Evolutionary conservation across 306 rosid species (phyloP), one percentile per base, ranked within the genome.

Genomic region (Argentina anserina): DNA sequence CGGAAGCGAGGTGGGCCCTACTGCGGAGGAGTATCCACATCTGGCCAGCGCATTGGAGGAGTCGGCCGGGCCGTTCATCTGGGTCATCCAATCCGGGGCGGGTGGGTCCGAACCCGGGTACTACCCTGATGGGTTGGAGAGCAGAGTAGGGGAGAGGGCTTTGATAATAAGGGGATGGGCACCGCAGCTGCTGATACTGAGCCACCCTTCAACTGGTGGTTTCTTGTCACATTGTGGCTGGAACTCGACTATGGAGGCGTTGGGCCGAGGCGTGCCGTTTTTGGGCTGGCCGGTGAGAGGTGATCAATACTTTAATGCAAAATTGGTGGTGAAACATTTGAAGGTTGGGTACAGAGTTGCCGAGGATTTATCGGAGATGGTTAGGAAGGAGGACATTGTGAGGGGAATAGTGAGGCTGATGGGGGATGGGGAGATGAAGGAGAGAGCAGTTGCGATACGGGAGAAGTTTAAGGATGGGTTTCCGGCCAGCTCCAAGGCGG

Each of bases 221-320:
- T 78, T 78, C 33, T 36, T 72, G 23, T 72, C 81, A 6, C 75
- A 76, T 9, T 76, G 75, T 36, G 74, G 80, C 4, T 76, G 80
- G 80, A 76, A 76, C 61, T 77, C 80, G 0, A 64, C 77, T 0
- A 10, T 46, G 14, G 81, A 78, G 28, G 75, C 75, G 4, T 18
- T 76, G n/a, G 69, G 69, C 15, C 50, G 29, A 10, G 82, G 82
- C 37, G 79, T 79, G 26, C 75, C 82, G 17, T n/a, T 79, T n/a
- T 47, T 79, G 52, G 75, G 66, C 6, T 79, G 82, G 82, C 79
- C 82, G 18, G 31, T 73, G 3, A 45, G 78, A 7, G 82, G 78
- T 21, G 82, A 79, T 52, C 82, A 79, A 23, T 73, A 73, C 14
- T 67, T 58, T 34, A 61, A 79, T 67, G 82, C 82, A 8, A 73